A percentile compares a stretch with the other conserved stretches of the same genome.
Evolutionary conservation across 345 rosid species (phyloP).

Genomic region (Eucalyptus coolabah): DNA sequence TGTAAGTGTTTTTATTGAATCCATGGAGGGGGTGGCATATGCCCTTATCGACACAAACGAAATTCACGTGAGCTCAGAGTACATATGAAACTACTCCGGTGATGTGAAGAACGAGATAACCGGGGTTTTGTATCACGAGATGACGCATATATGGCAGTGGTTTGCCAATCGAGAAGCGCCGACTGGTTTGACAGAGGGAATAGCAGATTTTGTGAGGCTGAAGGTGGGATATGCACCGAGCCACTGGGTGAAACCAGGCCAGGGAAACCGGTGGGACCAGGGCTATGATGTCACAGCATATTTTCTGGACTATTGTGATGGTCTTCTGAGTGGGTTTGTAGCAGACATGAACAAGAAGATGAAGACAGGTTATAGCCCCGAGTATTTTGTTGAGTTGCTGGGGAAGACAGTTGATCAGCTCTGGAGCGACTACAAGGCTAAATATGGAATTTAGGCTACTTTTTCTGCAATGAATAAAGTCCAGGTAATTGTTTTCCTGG

Average conservation of each 20-base stretch:
- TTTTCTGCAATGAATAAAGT: not conserved
- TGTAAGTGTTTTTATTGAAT: constrained; percentile 5
- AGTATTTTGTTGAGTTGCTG: constrained; percentile 2
- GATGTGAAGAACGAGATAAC: constrained; percentile 2
- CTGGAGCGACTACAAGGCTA: constrained; percentile 14
- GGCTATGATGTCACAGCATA: constrained; percentile 3
- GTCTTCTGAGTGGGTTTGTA: constrained; percentile 9
- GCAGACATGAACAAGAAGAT: constrained; percentile 15
- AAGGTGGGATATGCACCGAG: not conserved
- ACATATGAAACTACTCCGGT: not conserved
- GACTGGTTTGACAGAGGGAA: constrained; percentile 1
- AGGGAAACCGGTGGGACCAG: constrained; percentile 3
- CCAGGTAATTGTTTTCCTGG: not conserved
- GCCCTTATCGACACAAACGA: not conserved
- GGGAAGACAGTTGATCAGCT: constrained; percentile 15
- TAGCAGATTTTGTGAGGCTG: constrained; percentile 10
- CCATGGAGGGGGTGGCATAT: constrained; percentile 9
- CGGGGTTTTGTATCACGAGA: constrained; percentile 4
- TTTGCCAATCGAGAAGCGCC: not conserved
- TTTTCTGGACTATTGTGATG: constrained; percentile 10
- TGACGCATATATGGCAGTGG: constrained; percentile 11
- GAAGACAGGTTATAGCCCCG: not conserved
- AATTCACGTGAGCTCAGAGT: not conserved
- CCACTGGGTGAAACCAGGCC: constrained; percentile 3
- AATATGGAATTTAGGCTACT: not conserved